Evolutionary conservation across 192 early-diverging fungal genomes (phyloP).

Genomic region (Neocallimastix lanati): DNA sequence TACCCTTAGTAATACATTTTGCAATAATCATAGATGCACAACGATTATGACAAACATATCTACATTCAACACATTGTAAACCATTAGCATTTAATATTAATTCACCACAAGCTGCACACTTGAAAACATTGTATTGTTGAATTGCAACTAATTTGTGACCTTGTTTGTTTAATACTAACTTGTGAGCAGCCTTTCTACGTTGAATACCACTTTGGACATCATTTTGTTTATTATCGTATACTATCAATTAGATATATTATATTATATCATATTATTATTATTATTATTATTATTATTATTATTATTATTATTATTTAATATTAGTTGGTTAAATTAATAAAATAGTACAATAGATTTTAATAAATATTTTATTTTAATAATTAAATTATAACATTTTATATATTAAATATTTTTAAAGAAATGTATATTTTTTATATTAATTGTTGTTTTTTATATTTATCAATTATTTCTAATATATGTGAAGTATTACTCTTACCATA

Average conservation of each 20-base stretch:
- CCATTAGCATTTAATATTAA: conserved; percentile 78
- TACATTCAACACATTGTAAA: conserved; percentile 87
- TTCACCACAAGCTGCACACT: conserved; percentile 87
- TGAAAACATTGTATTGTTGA: conserved; percentile 91
- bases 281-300: no score
- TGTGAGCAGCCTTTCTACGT: not conserved
- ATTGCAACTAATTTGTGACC: conserved; percentile 87
- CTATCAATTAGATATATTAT: not conserved
- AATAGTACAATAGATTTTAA: no score
- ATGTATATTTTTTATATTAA: no score
- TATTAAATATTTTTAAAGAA: no score
- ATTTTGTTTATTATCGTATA: not conserved
- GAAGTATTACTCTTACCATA: not conserved
- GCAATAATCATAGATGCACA: conserved; percentile 69
- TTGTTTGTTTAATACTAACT: conserved; percentile 12
- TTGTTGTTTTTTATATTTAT: no score
- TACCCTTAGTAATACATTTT: conserved; percentile 67
- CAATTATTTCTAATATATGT: no score
- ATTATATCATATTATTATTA: not conserved
- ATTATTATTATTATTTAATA: no score
- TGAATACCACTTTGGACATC: not conserved
- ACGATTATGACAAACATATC: conserved; percentile 80
- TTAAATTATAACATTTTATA: no score
- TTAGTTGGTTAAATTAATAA: no score
- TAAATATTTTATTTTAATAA: no score